Evolutionary conservation across 768 basidiomycete species (phyloP).

Genomic region (Rhodotorula kratochvilovae): DNA sequence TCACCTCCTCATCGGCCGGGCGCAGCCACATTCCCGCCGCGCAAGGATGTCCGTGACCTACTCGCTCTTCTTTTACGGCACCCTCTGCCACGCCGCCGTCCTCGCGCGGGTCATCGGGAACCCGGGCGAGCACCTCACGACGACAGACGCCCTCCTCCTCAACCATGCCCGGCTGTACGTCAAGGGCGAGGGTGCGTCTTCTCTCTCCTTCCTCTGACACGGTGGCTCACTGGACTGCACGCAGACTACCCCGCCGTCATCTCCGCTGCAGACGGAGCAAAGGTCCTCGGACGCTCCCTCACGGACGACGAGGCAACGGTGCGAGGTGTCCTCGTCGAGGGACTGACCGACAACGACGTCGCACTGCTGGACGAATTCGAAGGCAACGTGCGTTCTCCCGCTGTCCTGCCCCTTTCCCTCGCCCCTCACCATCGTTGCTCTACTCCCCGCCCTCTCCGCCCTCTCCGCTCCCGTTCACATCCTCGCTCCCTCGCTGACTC

Average conservation of each 20-base stretch:
- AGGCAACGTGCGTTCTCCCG: slow-evolving; percentile 53
- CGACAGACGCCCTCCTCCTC: slow-evolving; percentile 72
- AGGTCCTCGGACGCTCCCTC: slow-evolving; percentile 56
- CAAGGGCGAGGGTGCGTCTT: slow-evolving; percentile 49
- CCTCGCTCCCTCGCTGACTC: background rate
- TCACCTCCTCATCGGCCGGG: background rate
- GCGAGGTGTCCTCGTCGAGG: slow-evolving; percentile 70
- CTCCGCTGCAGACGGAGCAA: slow-evolving; percentile 55
- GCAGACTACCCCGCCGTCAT: slow-evolving; percentile 79
- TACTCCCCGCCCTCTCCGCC: too few relatives aligned
- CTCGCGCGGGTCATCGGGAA: slow-evolving; percentile 70
- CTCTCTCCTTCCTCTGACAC: background rate
- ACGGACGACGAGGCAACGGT: slow-evolving; percentile 63
- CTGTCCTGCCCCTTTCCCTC: too few relatives aligned
- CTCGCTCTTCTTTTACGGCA: slow-evolving; percentile 75
- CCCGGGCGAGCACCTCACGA: slow-evolving; percentile 59
- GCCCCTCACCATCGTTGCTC: too few relatives aligned
- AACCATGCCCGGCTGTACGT: slow-evolving; percentile 77
- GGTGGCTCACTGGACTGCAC: background rate
- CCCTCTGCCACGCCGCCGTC: slow-evolving; percentile 80
- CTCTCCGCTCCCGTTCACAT: too few relatives aligned
- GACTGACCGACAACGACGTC: slow-evolving; percentile 64
- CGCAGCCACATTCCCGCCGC: background rate
- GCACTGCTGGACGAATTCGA: slow-evolving; percentile 73
- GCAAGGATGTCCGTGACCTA: background rate